Evolutionary conservation across 345 rosid genomes (phyloP).

Genomic region (Adansonia digitata): DNA sequence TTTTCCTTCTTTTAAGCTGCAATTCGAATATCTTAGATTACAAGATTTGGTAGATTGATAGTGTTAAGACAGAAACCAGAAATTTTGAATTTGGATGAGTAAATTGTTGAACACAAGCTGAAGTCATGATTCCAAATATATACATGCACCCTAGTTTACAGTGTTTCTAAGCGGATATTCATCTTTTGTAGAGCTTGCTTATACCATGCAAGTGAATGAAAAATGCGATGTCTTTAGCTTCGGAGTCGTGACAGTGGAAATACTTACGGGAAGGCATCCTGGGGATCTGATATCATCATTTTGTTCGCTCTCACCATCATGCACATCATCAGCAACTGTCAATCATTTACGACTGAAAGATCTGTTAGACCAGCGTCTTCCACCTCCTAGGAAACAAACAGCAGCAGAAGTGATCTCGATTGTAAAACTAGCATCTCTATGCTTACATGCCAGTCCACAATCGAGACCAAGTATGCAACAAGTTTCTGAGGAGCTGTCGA

Average conservation of each 20-base stretch:
- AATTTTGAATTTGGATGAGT: neutral
- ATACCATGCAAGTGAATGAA: neutral
- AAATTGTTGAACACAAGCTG: neutral
- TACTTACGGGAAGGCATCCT: neutral
- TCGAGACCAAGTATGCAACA: neutral
- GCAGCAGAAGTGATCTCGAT: neutral
- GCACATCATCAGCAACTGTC: neutral
- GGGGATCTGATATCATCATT: neutral
- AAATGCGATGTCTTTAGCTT: neutral
- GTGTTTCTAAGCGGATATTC: no score
- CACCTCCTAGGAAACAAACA: neutral
- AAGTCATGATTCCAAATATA: neutral
- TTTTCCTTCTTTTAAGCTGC: neutral
- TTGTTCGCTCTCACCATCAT: neutral
- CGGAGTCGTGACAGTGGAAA: neutral
- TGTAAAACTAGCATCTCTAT: neutral
- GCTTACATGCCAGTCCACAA: neutral
- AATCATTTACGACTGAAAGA: neutral
- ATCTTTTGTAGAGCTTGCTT: neutral
- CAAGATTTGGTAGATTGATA: no score
- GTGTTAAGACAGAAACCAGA: no score
- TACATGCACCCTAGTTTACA: neutral
- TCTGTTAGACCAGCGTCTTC: neutral
- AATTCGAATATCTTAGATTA: neutral
- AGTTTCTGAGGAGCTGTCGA: constrained; percentile 2